Base-by-base conservation (phyloP, 305 asterid species). In the Fraxinus platypoda region DNA sequence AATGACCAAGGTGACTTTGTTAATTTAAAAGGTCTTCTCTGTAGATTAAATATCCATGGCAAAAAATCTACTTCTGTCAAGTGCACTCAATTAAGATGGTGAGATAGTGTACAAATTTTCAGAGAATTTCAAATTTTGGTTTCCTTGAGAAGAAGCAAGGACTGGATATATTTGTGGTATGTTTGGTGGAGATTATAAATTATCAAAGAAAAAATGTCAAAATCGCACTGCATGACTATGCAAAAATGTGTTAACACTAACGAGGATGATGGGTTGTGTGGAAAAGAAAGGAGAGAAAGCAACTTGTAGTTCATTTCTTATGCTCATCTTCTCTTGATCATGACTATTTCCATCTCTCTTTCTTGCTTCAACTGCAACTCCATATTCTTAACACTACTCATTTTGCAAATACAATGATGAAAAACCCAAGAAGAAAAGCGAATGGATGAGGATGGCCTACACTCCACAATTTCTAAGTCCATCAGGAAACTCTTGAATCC, bases 371-470 rank as follows among this genome's bases (percentile, higher is more conserved):
- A 33, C 87, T 75, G 52, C 88, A 59, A 19, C 85, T 73, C 83
- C 82, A 78, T 79, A 34, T 78, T 81, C 75, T 77, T 8, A 79
- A 81, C 62, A 84, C 83, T 87, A 81, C 13, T 31, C 80, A 70
- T 72, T 82, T 78, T 80, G 84, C 78, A 66, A 75, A 80, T 77
- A 34, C 57, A 33, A 77, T 15, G n/a, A 41, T 64, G 82, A 52
- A 46, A 71, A 72, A 17, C 74, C 38, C 70, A 46, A 74, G n/a
- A 74, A 57, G 41, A 79, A 19, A 77, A 82, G 26, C 6, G 59
- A 80, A 90, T 90, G 94, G 89, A 88, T 80, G 90, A 71, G 46
- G 13, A 38, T 38, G 12, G 13, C 43, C 84, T 46, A 85, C 83
- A 64, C 64, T 79, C 86, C 7, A 2, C 81, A 12, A 75, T 30